These are phyloP conservation scores for Vicia sativa DNA, from an alignment of 306 rosid species.

Conservation along the genomic window DNA sequence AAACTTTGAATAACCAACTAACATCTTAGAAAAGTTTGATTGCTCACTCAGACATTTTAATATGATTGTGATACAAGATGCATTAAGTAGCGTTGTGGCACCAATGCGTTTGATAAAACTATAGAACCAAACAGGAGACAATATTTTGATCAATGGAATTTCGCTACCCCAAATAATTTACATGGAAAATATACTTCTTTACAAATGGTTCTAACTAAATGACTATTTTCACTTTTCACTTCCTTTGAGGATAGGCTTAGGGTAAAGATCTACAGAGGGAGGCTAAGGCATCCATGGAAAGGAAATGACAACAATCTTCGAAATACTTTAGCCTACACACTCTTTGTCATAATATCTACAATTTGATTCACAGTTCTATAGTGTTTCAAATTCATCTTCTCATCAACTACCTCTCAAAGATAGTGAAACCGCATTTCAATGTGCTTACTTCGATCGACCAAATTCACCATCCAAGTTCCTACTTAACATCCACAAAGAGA, in stretches of 20 bases:
- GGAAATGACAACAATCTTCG: no score
- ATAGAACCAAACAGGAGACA: background rate
- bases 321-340: no score
- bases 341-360: no score
- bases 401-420: no score
- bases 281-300: background rate
- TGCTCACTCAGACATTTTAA: no score
- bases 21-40: background rate
- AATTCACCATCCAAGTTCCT: no score
- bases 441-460: no score
- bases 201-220: constrained; percentile 19
- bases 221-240: constrained; percentile 18
- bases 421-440: no score
- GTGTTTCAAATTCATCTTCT: no score
- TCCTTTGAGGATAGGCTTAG: constrained; percentile 11
- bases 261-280: background rate
- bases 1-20: background rate
- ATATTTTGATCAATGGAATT: constrained; percentile 31
- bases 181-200: constrained; percentile 39
- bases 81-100: constrained; percentile 13
- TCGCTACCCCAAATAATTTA: constrained; percentile 39
- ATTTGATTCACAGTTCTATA: no score
- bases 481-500: no score
- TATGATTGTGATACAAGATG: background rate
- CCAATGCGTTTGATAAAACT: background rate